These are phyloP conservation scores for Tanozyma kutaoensis DNA, from an alignment of 805 yeast genomes.

Conservation along the genomic window DNA sequence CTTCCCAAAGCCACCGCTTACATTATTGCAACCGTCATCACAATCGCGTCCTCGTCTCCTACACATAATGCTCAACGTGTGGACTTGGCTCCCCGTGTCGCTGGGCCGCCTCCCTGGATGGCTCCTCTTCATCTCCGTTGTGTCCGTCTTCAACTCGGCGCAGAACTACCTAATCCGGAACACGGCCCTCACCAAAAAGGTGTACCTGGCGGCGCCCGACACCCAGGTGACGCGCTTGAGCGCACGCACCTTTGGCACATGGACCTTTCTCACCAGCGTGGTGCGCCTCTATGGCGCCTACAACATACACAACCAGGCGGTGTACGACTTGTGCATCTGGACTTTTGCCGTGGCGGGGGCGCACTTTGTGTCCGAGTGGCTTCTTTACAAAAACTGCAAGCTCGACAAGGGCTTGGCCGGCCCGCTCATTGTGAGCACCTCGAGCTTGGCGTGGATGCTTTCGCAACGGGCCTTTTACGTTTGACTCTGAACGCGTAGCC, in stretches of 20 bases:
- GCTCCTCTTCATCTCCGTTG: conserved; percentile 52
- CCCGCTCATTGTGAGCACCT: conserved; percentile 68
- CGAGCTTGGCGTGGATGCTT: conserved; percentile 70
- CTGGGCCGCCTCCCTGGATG: conserved; percentile 45
- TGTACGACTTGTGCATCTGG: conserved; percentile 67
- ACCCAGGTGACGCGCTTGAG: conserved; percentile 38
- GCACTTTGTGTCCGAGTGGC: conserved; percentile 80
- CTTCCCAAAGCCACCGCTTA: too few species aligned
- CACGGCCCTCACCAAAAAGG: conserved; percentile 60
- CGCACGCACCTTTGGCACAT: conserved; percentile 97
- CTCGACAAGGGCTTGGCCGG: conserved; percentile 84
- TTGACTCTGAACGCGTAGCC: too few species aligned
- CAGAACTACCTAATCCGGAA: conserved; percentile 72
- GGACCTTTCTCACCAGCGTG: conserved; percentile 83
- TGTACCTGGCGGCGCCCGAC: conserved; percentile 38
- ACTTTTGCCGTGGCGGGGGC: conserved; percentile 71
- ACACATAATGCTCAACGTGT: too few species aligned
- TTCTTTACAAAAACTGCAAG: conserved; percentile 63
- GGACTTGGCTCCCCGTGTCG: too few species aligned
- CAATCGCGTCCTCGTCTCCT: too few species aligned
- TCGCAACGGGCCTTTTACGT: conserved; percentile 52
- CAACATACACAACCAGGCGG: conserved; percentile 50
- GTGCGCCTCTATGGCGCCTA: conserved; percentile 84
- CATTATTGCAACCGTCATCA: too few species aligned
- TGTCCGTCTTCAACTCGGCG: conserved; percentile 80